Evolutionary conservation across 345 rosid genomes (phyloP).

Genomic region (Salix suchowensis): DNA sequence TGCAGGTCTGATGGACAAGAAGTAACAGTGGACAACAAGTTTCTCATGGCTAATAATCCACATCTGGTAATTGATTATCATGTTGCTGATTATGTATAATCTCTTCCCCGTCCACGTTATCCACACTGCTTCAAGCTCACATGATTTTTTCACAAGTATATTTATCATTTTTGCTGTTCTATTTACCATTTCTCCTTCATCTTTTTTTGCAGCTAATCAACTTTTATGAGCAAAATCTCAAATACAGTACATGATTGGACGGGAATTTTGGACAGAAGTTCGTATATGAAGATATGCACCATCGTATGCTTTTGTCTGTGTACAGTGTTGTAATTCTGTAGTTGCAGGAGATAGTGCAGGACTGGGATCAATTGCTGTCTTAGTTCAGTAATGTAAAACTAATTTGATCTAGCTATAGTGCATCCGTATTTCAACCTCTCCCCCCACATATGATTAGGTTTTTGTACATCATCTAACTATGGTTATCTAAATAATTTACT

Average conservation of each 20-base stretch:
- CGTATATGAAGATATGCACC: not conserved
- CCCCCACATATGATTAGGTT: conserved; percentile 10
- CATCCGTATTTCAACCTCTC: not conserved
- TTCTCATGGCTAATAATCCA: conserved; percentile 82
- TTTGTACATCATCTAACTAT: conserved; percentile 2
- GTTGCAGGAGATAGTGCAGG: conserved; percentile 18
- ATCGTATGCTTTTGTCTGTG: conserved; percentile 13
- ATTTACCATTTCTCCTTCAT: not conserved
- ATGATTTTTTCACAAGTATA: not conserved
- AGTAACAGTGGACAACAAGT: conserved; percentile 73
- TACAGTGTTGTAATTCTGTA: conserved; percentile 18
- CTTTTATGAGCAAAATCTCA: conserved; percentile 91
- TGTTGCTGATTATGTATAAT: not conserved
- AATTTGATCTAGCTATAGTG: conserved; percentile 5
- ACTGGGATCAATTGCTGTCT: not conserved
- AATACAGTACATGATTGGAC: conserved; percentile 40
- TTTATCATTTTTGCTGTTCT: not conserved
- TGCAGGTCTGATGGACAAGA: conserved; percentile 88
- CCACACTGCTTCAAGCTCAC: not conserved
- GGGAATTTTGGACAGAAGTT: not conserved
- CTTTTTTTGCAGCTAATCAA: conserved; percentile 57
- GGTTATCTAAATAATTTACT: not conserved
- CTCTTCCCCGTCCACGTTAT: not conserved
- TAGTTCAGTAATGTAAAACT: not conserved
- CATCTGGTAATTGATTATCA: conserved; percentile 55